Conservation (phyloP, 371 early-diverging fungal genomes). For the Mucor piriformis region DNA sequence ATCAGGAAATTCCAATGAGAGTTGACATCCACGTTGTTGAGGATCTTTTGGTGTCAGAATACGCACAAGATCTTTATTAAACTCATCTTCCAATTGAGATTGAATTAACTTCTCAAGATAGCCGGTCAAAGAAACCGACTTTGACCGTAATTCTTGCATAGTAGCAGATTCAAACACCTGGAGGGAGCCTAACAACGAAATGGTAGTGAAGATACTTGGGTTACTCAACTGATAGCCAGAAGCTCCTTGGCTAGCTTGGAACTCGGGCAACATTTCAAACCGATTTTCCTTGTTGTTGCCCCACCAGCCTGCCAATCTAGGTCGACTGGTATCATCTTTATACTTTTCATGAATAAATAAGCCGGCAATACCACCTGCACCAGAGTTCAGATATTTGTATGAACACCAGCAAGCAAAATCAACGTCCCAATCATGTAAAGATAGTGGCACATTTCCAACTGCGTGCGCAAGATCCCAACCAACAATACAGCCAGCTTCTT, state of each 20-base stretch:
- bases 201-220: conserved; percentile 78
- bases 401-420: conserved; percentile 99
- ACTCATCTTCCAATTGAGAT: conserved; percentile 31
- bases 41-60: conserved; percentile 85
- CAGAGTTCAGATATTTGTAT: conserved; percentile 96
- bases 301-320: conserved; percentile 95
- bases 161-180: conserved; percentile 78
- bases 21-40: conserved; percentile 83
- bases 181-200: conserved; percentile 76
- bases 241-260: conserved; percentile 83
- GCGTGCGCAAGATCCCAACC: conserved; percentile 98
- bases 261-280: conserved; percentile 78
- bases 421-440: conserved; percentile 94
- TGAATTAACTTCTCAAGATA: conserved; percentile 76
- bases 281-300: conserved; percentile 81
- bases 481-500: conserved; percentile 85
- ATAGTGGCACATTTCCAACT: conserved; percentile 88
- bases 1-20: conserved; percentile 73
- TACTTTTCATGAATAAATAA: conserved; percentile 85
- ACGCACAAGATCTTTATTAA: conserved; percentile 49
- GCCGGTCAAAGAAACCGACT: conserved; percentile 77
- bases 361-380: conserved; percentile 93
- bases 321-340: conserved; percentile 52
- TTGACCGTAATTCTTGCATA: conserved; percentile 69
- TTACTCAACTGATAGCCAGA: conserved; percentile 89